phyloP scores from a whole-genome alignment of 2,329 filamentous ascomycete genomes.

The Beauveria asiatica region DNA sequence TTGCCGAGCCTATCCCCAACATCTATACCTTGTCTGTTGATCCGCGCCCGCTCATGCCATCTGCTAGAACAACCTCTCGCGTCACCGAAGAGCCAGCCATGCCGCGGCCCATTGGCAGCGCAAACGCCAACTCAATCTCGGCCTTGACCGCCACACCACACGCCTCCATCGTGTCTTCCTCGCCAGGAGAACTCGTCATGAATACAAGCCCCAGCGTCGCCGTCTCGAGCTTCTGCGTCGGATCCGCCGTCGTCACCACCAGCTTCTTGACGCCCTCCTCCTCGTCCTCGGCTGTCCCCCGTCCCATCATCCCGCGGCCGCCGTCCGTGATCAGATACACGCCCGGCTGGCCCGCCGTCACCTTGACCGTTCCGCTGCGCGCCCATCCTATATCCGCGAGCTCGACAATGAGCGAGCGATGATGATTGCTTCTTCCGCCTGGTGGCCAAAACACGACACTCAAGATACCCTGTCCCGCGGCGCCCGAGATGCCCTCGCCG shows the following conservation, averaged over 20 bases:
- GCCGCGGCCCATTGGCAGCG: constrained; percentile 13
- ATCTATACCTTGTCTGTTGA: background rate
- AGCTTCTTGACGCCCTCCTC: constrained; percentile 4
- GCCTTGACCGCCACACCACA: background rate
- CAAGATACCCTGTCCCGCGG: constrained; percentile 12
- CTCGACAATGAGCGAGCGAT: constrained; percentile 12
- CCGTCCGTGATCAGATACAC: constrained; percentile 12
- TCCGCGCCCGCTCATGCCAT: background rate
- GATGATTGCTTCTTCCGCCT: background rate
- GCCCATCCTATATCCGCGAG: constrained; percentile 15
- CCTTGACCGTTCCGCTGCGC: constrained; percentile 11
- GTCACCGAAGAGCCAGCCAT: constrained; percentile 15
- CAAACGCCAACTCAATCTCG: constrained; percentile 9
- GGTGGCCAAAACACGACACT: constrained; percentile 17
- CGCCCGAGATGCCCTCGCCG: constrained; percentile 14
- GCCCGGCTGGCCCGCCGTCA: constrained; percentile 14
- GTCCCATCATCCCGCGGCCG: constrained; percentile 1
- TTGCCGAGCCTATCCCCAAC: too few species aligned
- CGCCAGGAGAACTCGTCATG: background rate
- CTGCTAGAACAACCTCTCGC: background rate
- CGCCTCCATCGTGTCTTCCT: background rate
- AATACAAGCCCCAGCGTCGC: constrained; percentile 12
- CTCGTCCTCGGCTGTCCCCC: background rate
- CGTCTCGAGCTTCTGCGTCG: constrained; percentile 15
- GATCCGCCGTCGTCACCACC: constrained; percentile 14